Conservation (phyloP, 2,329 filamentous ascomycete genomes). For the Ophidiomyces ophidiicola region DNA sequence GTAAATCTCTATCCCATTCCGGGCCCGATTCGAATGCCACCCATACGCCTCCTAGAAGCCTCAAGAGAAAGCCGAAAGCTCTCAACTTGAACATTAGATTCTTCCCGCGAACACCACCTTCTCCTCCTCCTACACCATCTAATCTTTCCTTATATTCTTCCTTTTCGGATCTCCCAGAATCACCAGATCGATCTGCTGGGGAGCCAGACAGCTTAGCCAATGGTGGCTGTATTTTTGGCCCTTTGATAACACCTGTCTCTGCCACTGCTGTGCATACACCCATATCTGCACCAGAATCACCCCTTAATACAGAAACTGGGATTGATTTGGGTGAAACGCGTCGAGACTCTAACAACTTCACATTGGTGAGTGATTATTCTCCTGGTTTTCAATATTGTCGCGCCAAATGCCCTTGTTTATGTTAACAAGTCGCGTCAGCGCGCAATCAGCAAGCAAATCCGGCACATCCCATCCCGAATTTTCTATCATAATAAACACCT, state of each 20-base stretch:
- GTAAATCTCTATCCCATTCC: constrained; percentile 14
- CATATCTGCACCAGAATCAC: neutral
- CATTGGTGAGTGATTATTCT: constrained; percentile 15
- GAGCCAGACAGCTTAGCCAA: no score
- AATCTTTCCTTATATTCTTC: constrained; percentile 1
- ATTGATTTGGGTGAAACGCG: constrained; percentile 1
- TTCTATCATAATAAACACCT: constrained; percentile 11
- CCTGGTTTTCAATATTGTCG: neutral
- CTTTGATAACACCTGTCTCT: neutral
- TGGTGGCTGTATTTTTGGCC: neutral
- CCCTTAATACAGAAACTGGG: neutral
- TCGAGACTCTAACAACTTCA: constrained; percentile 5
- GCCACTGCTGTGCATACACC: neutral
- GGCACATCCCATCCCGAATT: constrained; percentile 13
- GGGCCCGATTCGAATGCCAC: constrained; percentile 3
- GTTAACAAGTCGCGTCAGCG: constrained; percentile 15
- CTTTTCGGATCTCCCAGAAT: constrained; percentile 3
- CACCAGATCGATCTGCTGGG: neutral
- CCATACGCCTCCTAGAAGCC: constrained; percentile 10
- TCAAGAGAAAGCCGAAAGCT: constrained; percentile 16
- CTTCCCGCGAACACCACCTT: constrained; percentile 11
- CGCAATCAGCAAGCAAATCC: constrained; percentile 12
- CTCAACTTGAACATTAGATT: constrained; percentile 14
- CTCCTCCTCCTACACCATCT: constrained; percentile 14
- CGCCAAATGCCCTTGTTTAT: constrained; percentile 1